Conservation (phyloP, 78 protist genomes). For the Thecamonas trahens region DNA sequence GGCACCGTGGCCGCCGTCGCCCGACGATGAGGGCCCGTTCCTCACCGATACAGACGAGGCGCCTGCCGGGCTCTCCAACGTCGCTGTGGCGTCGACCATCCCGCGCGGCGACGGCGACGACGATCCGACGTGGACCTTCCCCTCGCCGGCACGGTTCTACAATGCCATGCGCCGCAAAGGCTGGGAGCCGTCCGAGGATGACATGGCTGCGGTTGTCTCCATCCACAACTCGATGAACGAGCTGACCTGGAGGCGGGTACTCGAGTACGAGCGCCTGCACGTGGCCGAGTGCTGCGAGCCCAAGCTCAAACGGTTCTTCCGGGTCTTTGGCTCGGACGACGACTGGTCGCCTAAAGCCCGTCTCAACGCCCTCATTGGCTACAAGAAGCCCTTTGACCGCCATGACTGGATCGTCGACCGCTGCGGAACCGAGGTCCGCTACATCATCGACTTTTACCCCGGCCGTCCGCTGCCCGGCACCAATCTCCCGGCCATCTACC, state of each 20-base stretch:
- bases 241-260: conserved; percentile 50
- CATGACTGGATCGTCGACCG: conserved; percentile 69
- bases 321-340: no score
- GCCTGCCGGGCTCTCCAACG: conserved; percentile 31
- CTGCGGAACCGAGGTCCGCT: conserved; percentile 54
- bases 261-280: conserved; percentile 62
- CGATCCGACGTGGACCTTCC: conserved; percentile 62
- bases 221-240: conserved; percentile 70
- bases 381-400: conserved; percentile 54
- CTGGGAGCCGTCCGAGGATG: conserved; percentile 51
- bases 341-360: conserved; percentile 62
- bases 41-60: no score
- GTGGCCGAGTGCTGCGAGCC: no score
- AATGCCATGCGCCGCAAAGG: conserved; percentile 69
- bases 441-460: conserved; percentile 57
- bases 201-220: conserved; percentile 58
- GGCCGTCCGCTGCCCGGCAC: conserved; percentile 29
- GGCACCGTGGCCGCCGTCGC: no score
- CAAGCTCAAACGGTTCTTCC: no score
- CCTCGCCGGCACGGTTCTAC: conserved; percentile 64
- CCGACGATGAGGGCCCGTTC: no score
- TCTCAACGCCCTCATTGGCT: conserved; percentile 41
- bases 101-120: conserved; percentile 32
- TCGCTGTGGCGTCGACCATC: conserved; percentile 36
- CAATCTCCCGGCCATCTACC: conserved; percentile 37